Evolutionary conservation across 2,329 filamentous ascomycete species (phyloP), one percentile per base, ranked within the genome.

Genomic region (Daldinia sp.): DNA sequence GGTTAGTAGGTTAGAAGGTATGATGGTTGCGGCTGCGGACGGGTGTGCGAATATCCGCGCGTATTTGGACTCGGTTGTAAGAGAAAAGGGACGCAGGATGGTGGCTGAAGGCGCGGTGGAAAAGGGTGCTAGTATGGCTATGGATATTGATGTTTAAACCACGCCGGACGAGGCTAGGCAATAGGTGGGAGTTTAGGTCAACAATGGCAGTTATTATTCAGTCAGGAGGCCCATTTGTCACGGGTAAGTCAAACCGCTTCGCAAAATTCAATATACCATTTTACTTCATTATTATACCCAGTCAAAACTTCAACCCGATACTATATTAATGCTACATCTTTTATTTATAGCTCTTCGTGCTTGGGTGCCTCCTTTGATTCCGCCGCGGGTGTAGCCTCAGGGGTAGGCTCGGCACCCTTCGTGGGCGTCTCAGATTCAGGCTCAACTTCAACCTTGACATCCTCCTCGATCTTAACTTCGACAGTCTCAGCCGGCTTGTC

Each of bases 1-100:
- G 77, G 87, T 91, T 66, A 84, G 84, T 60, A 85, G 93, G 59
- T 75, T 98, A 62, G 94, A 99, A 79, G 91, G 91, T 1, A 96
- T 99, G 94, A 80, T 99, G 70, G 93, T 92, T 0, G 93, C 97
- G 1, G 94, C 91, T 0, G 88, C 97, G 49, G 94, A 97, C 75
- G 95, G 94, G 4, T 98, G 94, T 77, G 93, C 90, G 78, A 90
- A 94, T 75, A 88, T 98, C 35, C 85, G 92, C 67, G 85, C 87
- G 68, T 90, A 97, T 50, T 75, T 99, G 72, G 94, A 98, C 76
- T 82, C 83, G 5, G 89, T 96, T 11, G 89, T 98, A 45, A 87
- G 89, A 74, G 86, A 86, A 43, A 89, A 89, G 76, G 91, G 91
- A 3, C 81, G 79, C 61, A 83, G 82, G 74, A 86, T 92, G 80